Conservation (phyloP, 2,329 filamentous ascomycete genomes). For the Fonsecaea pedrosoi region DNA sequence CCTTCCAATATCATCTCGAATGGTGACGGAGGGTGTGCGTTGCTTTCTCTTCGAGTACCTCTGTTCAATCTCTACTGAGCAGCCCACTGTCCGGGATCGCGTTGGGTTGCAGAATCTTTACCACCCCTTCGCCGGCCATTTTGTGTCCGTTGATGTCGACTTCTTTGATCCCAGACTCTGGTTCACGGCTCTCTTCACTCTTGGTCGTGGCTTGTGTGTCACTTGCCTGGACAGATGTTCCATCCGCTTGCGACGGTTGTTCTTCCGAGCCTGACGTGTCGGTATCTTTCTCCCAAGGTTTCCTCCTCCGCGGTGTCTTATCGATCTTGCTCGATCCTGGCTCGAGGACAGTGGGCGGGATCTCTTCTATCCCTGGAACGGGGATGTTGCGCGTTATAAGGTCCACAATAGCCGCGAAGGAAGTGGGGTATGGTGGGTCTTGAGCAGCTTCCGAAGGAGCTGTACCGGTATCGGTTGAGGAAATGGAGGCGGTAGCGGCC, state of each 20-base stretch:
- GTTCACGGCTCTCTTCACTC: neutral
- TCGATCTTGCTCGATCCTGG: conserved; percentile 50
- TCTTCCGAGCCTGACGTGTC: neutral
- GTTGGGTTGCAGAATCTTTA: conserved; percentile 40
- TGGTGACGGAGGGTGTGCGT: neutral
- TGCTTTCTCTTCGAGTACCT: neutral
- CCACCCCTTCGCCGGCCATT: conserved; percentile 36
- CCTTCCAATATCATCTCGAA: neutral
- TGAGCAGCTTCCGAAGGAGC: conserved; percentile 8
- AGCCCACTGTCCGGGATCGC: conserved; percentile 38
- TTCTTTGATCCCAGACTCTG: neutral
- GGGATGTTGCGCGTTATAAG: conserved; percentile 82
- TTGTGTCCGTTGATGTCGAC: conserved; percentile 31
- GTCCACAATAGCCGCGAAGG: conserved; percentile 84
- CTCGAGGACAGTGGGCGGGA: conserved; percentile 77
- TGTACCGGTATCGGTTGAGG: conserved; percentile 27
- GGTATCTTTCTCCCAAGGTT: conserved; percentile 81
- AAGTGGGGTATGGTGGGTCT: conserved; percentile 74
- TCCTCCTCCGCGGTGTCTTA: conserved; percentile 59
- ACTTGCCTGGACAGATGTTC: neutral
- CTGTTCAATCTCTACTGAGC: conserved; percentile 33
- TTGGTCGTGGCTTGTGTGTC: conserved; percentile 1
- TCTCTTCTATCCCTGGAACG: conserved; percentile 85
- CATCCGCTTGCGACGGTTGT: neutral
- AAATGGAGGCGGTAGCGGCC: conserved; percentile 12